Percentiles rank a stretch among this genome's conserved stretches.
Conservation (phyloP, 306 rosid genomes). For the Acacia melanoxylon region DNA sequence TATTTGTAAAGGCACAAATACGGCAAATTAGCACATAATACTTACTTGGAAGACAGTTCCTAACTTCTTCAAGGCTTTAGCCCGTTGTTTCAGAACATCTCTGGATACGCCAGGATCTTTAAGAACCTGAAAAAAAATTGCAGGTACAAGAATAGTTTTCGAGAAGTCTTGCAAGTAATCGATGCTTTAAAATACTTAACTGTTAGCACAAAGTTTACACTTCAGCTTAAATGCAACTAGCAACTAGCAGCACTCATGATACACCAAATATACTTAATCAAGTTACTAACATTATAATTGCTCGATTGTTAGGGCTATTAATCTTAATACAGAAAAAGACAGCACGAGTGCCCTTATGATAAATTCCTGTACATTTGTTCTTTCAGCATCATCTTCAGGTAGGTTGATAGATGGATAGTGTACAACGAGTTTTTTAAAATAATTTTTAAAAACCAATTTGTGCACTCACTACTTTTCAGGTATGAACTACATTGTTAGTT, state of each 20-base stretch:
- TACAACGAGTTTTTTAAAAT: not conserved
- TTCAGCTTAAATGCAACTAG: not conserved
- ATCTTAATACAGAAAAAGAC: not conserved
- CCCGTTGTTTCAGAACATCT: conserved; percentile 71
- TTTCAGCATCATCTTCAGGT: not conserved
- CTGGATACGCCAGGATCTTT: conserved; percentile 68
- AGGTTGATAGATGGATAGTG: not conserved
- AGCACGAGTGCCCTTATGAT: not conserved
- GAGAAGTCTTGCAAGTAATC: conserved; percentile 4
- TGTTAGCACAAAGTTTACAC: not conserved
- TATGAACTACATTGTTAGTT: not conserved
- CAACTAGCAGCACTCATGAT: not conserved
- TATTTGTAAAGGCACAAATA: not conserved
- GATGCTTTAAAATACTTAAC: conserved; percentile 4
- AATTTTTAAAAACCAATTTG: no score
- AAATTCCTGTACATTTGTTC: not conserved
- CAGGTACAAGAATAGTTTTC: not conserved
- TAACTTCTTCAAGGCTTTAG: conserved; percentile 64
- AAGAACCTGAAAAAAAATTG: conserved; percentile 65
- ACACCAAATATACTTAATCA: not conserved
- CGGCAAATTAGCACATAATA: conserved; percentile 20
- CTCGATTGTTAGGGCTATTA: not conserved
- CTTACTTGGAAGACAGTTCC: conserved; percentile 93
- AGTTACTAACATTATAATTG: not conserved
- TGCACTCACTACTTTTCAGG: no score